Evolutionary conservation across 495 filamentous ascomycete species (phyloP).

Genomic region (Bryoglossum gracile): DNA sequence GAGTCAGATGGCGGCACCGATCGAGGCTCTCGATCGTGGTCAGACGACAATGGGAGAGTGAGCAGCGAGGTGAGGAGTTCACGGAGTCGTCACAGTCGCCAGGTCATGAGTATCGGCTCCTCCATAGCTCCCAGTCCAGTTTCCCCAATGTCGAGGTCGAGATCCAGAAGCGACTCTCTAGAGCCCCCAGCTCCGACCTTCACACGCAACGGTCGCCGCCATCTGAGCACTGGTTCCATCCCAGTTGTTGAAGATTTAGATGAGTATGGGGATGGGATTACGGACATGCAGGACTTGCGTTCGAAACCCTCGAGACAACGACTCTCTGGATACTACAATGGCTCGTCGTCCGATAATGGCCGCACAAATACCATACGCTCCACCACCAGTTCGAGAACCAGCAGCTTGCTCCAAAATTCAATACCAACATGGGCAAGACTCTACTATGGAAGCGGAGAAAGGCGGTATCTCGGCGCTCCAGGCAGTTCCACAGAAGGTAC

Average conservation of each 20-base stretch:
- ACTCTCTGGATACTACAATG: conserved; percentile 27
- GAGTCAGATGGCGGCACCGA: conserved; percentile 52
- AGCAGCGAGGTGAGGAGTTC: conserved; percentile 30
- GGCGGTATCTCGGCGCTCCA: conserved; percentile 35
- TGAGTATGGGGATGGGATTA: conserved; percentile 47
- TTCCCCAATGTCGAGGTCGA: too few relatives aligned
- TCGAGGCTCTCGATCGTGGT: conserved; percentile 40
- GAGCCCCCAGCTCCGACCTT: conserved; percentile 34
- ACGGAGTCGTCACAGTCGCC: conserved; percentile 39
- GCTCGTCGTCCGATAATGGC: conserved; percentile 36
- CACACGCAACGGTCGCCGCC: conserved; percentile 27
- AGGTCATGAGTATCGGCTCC: conserved; percentile 46
- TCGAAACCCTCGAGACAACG: conserved; percentile 39
- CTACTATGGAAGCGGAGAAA: conserved; percentile 49
- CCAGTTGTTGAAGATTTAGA: conserved; percentile 38
- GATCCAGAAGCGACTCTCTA: conserved; percentile 30
- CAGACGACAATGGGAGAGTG: conserved; percentile 23
- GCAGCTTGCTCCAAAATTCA: conserved; percentile 46
- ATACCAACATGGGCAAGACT: conserved; percentile 60
- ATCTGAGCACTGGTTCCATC: conserved; percentile 20
- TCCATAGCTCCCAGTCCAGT: conserved; percentile 32
- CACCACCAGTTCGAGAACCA: conserved; percentile 37
- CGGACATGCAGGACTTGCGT: conserved; percentile 39
- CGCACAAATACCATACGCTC: conserved; percentile 37
- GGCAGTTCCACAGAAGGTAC: conserved; percentile 35